These are phyloP conservation scores for Cyberlindnera xishuangbannaensis DNA, from an alignment of 805 yeast genomes.

Conservation along the genomic window DNA sequence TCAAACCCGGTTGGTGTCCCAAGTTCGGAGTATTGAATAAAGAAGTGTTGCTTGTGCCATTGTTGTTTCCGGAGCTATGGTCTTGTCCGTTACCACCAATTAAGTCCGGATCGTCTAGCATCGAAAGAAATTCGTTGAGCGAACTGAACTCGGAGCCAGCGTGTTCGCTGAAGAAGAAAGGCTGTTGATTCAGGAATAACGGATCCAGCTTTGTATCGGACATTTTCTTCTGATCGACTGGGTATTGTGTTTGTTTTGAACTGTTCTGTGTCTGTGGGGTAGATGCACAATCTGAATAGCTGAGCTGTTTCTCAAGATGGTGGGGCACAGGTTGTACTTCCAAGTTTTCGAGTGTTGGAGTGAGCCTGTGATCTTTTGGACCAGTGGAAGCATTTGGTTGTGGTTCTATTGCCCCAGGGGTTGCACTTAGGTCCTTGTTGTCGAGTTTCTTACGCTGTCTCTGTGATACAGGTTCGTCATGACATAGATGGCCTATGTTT, in stretches of 20 bases:
- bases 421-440: slow-evolving; percentile 2
- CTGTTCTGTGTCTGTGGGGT: too few species aligned
- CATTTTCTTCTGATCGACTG: slow-evolving; percentile 4
- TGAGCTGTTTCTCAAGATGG: slow-evolving; percentile 17
- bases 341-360: slow-evolving; percentile 11
- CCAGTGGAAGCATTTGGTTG: too few species aligned
- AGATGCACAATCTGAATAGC: too few species aligned
- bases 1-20: slow-evolving; percentile 4
- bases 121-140: slow-evolving; percentile 78
- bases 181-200: slow-evolving; percentile 43
- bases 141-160: slow-evolving; percentile 92
- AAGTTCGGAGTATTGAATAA: slow-evolving; percentile 8
- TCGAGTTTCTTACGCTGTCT: slow-evolving; percentile 21
- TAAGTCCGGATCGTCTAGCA: slow-evolving; percentile 82
- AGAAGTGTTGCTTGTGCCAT: too few species aligned
- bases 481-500: slow-evolving; percentile 81
- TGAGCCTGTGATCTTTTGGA: slow-evolving; percentile 2
- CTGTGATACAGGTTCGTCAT: slow-evolving; percentile 25
- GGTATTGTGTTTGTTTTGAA: neutral
- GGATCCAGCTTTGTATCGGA: slow-evolving; percentile 13
- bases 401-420: too few species aligned
- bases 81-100: slow-evolving; percentile 35
- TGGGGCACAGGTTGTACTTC: slow-evolving; percentile 19
- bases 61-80: slow-evolving; percentile 1
- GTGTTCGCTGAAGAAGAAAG: slow-evolving; percentile 83